Conservation (phyloP, 2,329 filamentous ascomycete genomes). For the Xylaria sp. region DNA sequence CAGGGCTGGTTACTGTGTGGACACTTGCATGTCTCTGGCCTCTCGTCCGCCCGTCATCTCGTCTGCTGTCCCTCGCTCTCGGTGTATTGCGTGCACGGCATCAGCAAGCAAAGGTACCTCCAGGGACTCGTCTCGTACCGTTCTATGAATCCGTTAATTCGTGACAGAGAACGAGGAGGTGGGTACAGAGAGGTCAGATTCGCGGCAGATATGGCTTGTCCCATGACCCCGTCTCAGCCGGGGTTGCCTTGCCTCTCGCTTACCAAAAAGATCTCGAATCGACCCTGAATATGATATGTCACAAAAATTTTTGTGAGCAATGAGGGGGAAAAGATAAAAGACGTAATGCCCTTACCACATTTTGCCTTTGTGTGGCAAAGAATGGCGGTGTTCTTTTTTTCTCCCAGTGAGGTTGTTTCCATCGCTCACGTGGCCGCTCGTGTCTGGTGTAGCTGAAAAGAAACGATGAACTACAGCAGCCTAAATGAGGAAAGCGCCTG, state of each 20-base stretch:
- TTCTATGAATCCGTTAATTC: slow-evolving; percentile 10
- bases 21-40: slow-evolving; percentile 13
- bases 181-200: slow-evolving; percentile 4
- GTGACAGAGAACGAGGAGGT: neutral
- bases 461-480: slow-evolving; percentile 13
- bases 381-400: slow-evolving; percentile 5
- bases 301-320: neutral
- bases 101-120: neutral
- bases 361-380: slow-evolving; percentile 12
- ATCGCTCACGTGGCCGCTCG: neutral
- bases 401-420: neutral
- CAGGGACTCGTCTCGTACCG: slow-evolving; percentile 6
- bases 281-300: slow-evolving; percentile 24
- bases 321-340: neutral
- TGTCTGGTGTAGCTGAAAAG: slow-evolving; percentile 1
- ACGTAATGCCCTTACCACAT: slow-evolving; percentile 10
- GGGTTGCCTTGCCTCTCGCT: neutral
- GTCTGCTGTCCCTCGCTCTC: slow-evolving; percentile 9
- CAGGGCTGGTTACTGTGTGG: slow-evolving; percentile 27
- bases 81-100: slow-evolving; percentile 22
- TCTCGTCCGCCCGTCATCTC: neutral
- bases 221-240: slow-evolving; percentile 16
- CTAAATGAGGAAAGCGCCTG: slow-evolving; percentile 22
- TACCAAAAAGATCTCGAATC: slow-evolving; percentile 10
- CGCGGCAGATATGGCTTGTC: slow-evolving; percentile 27